A percentile compares a stretch with the other conserved stretches of the same genome.
These are phyloP conservation scores for Dendrobium nobile DNA, from an alignment of 106 monocot species.

Conservation along the genomic window DNA sequence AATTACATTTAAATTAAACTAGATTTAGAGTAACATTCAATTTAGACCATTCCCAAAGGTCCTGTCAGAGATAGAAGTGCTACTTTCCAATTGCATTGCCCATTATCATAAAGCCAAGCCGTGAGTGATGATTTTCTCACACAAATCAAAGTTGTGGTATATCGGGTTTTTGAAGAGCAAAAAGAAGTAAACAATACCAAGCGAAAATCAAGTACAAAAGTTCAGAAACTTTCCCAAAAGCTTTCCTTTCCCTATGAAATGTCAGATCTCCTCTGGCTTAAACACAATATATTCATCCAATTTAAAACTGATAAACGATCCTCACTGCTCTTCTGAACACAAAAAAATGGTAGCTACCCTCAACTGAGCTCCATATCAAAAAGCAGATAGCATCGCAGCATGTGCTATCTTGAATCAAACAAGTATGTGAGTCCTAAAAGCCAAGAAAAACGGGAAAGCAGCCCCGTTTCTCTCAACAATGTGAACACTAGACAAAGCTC, in stretches of 20 bases:
- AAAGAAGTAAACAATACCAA: not conserved
- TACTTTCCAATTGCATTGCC: not conserved
- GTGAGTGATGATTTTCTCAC: not conserved
- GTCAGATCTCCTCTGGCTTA: not conserved
- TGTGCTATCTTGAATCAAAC: conserved; percentile 2
- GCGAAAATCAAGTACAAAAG: not conserved
- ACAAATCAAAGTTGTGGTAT: not conserved
- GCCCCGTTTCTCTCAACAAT: not conserved
- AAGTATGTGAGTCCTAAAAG: not conserved
- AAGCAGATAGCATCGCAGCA: not conserved
- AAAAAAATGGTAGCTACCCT: not conserved
- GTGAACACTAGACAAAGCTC: not conserved
- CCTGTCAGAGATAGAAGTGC: not conserved
- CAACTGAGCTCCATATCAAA: not conserved
- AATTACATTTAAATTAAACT: not conserved
- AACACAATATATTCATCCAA: not conserved
- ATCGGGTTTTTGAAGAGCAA: not conserved
- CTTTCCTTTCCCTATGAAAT: not conserved
- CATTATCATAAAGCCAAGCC: not conserved
- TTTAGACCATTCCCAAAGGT: not conserved
- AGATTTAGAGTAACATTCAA: not conserved
- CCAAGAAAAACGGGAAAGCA: not conserved
- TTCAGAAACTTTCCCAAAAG: no score
- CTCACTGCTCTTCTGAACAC: not conserved
- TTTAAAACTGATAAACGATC: not conserved